A percentile compares a stretch with the other conserved stretches of the same genome.
Evolutionary conservation across 2,329 filamentous ascomycete species (phyloP).

Genomic region (Daldinia eschscholtzii): DNA sequence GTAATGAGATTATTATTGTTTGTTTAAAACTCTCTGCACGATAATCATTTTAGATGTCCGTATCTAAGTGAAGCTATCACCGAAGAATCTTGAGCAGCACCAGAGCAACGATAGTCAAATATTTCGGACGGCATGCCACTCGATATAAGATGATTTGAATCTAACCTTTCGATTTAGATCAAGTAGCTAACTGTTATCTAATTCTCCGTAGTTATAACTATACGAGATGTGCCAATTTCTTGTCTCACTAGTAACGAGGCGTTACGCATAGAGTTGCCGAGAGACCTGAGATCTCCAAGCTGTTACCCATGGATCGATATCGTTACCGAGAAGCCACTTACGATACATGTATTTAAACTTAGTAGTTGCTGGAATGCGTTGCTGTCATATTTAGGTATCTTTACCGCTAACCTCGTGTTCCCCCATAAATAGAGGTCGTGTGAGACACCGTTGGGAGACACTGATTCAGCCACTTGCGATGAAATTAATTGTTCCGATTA

Average conservation of each 20-base stretch:
- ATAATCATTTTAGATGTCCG: neutral
- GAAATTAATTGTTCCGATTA: constrained; percentile 2
- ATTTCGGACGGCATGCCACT: neutral
- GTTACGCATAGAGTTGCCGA: neutral
- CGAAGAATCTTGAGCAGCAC: neutral
- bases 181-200: neutral
- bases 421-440: constrained; percentile 5
- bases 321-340: constrained; percentile 1
- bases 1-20: neutral
- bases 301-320: neutral
- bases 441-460: neutral
- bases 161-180: neutral
- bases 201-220: too few relatives aligned
- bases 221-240: neutral
- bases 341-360: neutral
- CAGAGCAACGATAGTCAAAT: neutral
- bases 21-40: neutral
- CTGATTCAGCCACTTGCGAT: neutral
- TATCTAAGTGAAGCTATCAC: neutral
- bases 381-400: constrained; percentile 5
- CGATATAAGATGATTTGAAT: neutral
- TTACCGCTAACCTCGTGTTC: neutral
- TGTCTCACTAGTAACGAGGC: neutral
- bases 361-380: neutral
- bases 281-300: neutral